phyloP scores from a whole-genome alignment of 179 eudicot genomes.

The Pouteria campechiana region DNA sequence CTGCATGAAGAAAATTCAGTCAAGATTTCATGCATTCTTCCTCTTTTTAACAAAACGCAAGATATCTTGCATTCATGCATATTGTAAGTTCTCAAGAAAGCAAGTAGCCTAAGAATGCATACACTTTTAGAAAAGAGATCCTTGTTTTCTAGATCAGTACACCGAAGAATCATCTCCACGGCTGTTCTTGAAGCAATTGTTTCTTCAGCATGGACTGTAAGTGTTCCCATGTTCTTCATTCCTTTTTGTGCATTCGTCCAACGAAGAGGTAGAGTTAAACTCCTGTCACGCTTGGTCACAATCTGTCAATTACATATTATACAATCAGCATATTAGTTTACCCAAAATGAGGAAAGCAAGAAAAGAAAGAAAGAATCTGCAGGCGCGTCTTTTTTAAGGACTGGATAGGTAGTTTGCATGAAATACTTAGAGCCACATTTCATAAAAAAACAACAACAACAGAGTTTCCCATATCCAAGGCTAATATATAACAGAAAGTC shows the following conservation, averaged over 20 bases:
- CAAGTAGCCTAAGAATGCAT: slow-evolving; percentile 10
- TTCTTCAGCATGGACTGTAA: slow-evolving; percentile 75
- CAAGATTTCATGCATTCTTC: no score
- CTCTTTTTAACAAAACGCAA: no score
- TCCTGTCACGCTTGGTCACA: slow-evolving; percentile 49
- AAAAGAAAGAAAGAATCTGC: neutral
- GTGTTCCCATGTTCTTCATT: slow-evolving; percentile 31
- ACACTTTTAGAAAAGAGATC: slow-evolving; percentile 76
- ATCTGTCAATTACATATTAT: no score
- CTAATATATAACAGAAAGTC: no score
- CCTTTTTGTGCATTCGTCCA: slow-evolving; percentile 24
- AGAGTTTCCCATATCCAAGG: no score
- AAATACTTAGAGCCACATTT: no score
- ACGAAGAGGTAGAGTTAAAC: slow-evolving; percentile 54
- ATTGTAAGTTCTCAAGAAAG: no score
- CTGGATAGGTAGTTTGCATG: no score
- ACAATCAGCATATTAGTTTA: no score
- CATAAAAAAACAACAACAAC: no score
- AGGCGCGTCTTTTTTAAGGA: neutral
- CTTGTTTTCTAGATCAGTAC: slow-evolving; percentile 57
- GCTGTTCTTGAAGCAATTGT: slow-evolving; percentile 54
- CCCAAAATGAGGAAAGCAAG: neutral
- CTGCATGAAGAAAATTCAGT: slow-evolving; percentile 25
- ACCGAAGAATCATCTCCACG: slow-evolving; percentile 50
- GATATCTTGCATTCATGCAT: no score